A percentile compares a stretch with the other conserved stretches of the same genome.
These are phyloP conservation scores for Plasmopara viticola DNA, from an alignment of 352 stramenopile genomes.

Conservation along the genomic window DNA sequence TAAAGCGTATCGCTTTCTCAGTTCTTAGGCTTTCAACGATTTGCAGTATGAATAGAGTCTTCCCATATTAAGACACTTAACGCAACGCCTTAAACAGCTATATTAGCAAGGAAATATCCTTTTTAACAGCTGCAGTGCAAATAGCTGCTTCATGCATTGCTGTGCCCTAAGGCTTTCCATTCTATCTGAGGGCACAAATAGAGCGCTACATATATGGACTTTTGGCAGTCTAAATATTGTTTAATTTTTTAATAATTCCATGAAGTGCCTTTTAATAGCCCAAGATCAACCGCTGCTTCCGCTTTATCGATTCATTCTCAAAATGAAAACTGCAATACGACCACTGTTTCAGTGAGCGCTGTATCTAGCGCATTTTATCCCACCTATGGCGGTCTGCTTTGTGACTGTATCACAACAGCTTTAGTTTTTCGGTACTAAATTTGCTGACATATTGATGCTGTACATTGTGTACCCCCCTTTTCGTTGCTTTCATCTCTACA, in stretches of 20 bases:
- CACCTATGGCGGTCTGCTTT: too few relatives aligned
- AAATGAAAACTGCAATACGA: too few relatives aligned
- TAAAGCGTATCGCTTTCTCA: neutral
- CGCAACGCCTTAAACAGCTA: neutral
- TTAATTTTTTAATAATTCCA: neutral
- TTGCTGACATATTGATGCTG: neutral
- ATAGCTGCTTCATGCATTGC: neutral
- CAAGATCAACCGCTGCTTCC: too few relatives aligned
- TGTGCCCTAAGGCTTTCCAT: neutral
- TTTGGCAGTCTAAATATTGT: neutral
- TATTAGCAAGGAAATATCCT: neutral
- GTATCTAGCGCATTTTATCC: too few relatives aligned
- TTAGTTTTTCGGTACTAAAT: conserved; percentile 8
- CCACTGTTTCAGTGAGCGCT: too few relatives aligned
- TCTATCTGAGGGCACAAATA: neutral
- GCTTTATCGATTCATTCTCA: too few relatives aligned
- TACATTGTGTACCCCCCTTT: conserved; percentile 4
- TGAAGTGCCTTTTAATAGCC: neutral
- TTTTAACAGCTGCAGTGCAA: neutral
- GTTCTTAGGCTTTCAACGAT: neutral
- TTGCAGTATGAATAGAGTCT: neutral
- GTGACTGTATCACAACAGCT: neutral
- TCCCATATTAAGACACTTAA: neutral
- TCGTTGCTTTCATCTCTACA: neutral
- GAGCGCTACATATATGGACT: neutral